These are phyloP conservation scores for Amoebophrya sp. DNA, from an alignment of 169 alveolate species.

Conservation along the genomic window DNA sequence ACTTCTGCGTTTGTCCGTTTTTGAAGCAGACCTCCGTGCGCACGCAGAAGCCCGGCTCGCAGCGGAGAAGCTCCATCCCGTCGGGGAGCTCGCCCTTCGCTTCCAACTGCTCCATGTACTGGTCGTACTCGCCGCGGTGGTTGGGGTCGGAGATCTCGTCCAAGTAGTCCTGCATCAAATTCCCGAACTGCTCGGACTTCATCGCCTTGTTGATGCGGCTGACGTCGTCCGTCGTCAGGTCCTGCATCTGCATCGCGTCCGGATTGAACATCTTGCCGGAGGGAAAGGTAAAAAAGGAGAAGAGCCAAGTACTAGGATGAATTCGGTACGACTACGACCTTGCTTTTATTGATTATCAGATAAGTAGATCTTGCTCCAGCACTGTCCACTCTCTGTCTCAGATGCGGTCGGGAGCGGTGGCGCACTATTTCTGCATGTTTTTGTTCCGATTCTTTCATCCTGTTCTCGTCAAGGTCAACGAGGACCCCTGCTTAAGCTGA, in stretches of 20 bases:
- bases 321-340: too few relatives aligned
- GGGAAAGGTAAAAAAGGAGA: too few relatives aligned
- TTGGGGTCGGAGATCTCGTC: not conserved
- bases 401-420: too few relatives aligned
- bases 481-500: too few relatives aligned
- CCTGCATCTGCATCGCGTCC: not conserved
- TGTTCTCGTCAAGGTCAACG: too few relatives aligned
- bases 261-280: not conserved
- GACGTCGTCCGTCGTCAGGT: not conserved
- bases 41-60: not conserved
- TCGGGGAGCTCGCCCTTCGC: not conserved
- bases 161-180: not conserved
- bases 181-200: not conserved
- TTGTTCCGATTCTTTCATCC: too few relatives aligned
- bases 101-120: not conserved
- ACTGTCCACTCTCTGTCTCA: too few relatives aligned
- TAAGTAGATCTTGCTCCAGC: too few relatives aligned
- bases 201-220: constrained; percentile 2
- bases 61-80: not conserved
- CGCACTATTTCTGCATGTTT: too few relatives aligned
- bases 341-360: too few relatives aligned
- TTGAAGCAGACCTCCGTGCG: not conserved
- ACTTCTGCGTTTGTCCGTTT: not conserved
- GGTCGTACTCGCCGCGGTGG: not conserved
- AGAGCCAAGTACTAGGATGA: too few relatives aligned